Conservation (phyloP, 768 basidiomycete genomes). For the Mycena belliarum region DNA sequence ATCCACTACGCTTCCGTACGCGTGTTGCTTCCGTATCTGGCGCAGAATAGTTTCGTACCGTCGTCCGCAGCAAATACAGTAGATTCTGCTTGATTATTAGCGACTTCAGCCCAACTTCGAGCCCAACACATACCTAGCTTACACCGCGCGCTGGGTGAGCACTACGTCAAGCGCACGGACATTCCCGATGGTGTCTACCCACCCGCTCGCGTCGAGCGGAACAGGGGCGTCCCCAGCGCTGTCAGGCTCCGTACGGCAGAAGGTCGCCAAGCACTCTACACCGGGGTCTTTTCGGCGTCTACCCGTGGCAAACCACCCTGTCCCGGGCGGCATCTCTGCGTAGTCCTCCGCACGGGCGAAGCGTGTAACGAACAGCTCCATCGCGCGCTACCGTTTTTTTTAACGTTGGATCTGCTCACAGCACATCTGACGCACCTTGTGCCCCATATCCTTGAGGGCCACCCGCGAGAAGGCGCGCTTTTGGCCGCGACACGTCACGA, state of each 20-base stretch:
- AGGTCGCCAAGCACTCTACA: conserved; percentile 4
- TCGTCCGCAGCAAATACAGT: too few relatives aligned
- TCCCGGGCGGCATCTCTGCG: neutral
- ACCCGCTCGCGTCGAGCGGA: neutral
- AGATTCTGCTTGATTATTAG: too few relatives aligned
- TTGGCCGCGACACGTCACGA: conserved; percentile 8
- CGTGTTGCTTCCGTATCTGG: too few relatives aligned
- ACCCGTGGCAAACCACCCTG: neutral
- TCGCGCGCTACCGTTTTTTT: conserved; percentile 3
- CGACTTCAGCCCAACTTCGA: too few relatives aligned
- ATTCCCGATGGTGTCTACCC: too few relatives aligned
- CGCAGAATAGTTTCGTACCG: too few relatives aligned
- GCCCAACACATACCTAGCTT: too few relatives aligned
- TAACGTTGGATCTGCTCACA: too few relatives aligned
- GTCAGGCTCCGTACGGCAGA: neutral
- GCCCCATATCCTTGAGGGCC: neutral
- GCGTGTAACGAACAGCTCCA: conserved; percentile 1
- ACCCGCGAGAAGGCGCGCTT: conserved; percentile 1
- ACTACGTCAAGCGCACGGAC: too few relatives aligned
- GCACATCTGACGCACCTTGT: neutral
- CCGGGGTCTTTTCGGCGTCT: neutral
- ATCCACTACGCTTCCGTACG: too few relatives aligned
- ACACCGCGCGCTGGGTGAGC: too few relatives aligned
- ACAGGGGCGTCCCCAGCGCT: neutral
- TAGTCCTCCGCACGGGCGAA: conserved; percentile 7